phyloP scores from a whole-genome alignment of 768 basidiomycete genomes.

The Suillus ampliporus region DNA sequence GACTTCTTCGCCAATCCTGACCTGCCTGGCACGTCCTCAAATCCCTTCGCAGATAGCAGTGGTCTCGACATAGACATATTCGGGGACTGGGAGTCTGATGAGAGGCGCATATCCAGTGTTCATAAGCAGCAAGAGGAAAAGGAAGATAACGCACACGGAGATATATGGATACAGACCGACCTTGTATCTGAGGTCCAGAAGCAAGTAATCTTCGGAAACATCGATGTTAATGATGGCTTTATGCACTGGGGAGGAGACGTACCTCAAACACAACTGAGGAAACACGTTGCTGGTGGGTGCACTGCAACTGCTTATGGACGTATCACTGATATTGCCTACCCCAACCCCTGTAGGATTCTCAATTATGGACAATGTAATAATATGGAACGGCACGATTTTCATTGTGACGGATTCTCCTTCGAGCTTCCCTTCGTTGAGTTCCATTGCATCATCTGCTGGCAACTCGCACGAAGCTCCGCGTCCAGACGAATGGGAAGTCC shows the following conservation, averaged over 20 bases:
- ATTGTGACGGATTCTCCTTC: constrained; percentile 71
- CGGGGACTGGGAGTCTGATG: constrained; percentile 74
- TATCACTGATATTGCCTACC: constrained; percentile 11
- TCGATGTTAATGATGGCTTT: constrained; percentile 57
- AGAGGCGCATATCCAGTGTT: constrained; percentile 60
- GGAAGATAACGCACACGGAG: constrained; percentile 43
- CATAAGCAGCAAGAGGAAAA: constrained; percentile 49
- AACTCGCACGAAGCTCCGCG: constrained; percentile 46
- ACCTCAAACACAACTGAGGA: constrained; percentile 60
- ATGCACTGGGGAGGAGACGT: constrained; percentile 59
- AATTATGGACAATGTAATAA: constrained; percentile 80
- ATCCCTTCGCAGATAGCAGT: constrained; percentile 51
- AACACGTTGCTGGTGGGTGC: constrained; percentile 67
- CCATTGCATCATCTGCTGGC: constrained; percentile 50
- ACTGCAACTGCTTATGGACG: neutral
- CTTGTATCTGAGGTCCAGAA: constrained; percentile 34
- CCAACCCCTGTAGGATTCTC: constrained; percentile 66
- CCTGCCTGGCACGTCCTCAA: constrained; percentile 35
- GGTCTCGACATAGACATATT: constrained; percentile 65
- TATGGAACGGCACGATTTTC: constrained; percentile 74
- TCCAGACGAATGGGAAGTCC: constrained; percentile 62
- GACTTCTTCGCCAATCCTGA: constrained; percentile 53
- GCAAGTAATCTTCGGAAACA: constrained; percentile 27
- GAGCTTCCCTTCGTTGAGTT: constrained; percentile 60
- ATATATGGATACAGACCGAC: constrained; percentile 45